phyloP scores from a whole-genome alignment of 129 eudicot species.

The Tagetes patula region DNA sequence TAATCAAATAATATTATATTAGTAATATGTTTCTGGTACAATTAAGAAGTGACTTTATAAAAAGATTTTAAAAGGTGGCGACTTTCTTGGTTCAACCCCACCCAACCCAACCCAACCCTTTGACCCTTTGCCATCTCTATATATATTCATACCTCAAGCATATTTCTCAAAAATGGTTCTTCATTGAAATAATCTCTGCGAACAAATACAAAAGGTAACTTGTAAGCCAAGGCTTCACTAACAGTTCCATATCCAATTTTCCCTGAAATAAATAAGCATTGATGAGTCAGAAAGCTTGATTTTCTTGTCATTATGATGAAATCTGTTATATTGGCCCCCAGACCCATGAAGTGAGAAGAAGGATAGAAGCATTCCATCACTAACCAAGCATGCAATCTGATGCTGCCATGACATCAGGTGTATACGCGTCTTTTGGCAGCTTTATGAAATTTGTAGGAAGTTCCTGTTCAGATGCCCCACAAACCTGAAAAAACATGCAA shows the following conservation, averaged over 20 bases:
- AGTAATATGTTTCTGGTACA: neutral
- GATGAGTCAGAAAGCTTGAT: slow-evolving; percentile 19
- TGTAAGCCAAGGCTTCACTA: slow-evolving; percentile 94
- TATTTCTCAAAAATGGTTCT: slow-evolving; percentile 96
- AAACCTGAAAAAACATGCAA: slow-evolving; percentile 51
- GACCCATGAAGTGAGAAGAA: neutral
- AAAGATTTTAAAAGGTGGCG: neutral
- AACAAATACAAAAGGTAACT: slow-evolving; percentile 92
- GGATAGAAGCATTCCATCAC: slow-evolving; percentile 27
- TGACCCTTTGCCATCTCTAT: neutral
- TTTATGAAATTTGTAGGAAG: slow-evolving; percentile 86
- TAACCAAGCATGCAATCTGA: slow-evolving; percentile 99
- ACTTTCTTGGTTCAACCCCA: neutral
- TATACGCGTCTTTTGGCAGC: slow-evolving; percentile 87
- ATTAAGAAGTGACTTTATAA: neutral
- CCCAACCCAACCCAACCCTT: neutral
- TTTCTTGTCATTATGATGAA: neutral
- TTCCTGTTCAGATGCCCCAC: slow-evolving; percentile 81
- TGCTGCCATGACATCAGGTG: slow-evolving; percentile 97
- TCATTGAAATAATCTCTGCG: slow-evolving; percentile 98
- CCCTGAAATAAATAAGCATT: slow-evolving; percentile 48
- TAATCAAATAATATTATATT: neutral
- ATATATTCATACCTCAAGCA: slow-evolving; percentile 73
- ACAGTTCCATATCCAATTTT: slow-evolving; percentile 98
- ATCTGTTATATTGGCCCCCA: neutral